Evolutionary conservation across 2,329 filamentous ascomycete species (phyloP).

Genomic region (Diaporthe destruens): DNA sequence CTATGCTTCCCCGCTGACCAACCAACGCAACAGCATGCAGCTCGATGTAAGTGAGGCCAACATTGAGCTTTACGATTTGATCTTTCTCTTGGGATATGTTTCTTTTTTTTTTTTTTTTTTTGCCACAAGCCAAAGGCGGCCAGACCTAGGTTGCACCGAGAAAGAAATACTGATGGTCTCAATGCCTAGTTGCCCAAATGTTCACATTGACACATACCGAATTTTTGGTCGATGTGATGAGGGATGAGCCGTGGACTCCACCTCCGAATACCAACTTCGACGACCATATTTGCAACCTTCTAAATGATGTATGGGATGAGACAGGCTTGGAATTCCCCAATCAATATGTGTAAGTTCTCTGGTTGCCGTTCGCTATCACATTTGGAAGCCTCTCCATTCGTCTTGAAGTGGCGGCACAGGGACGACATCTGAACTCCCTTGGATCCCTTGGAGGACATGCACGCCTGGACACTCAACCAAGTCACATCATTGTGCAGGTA

Average conservation of each 20-base stretch:
- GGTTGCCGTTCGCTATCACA: not conserved
- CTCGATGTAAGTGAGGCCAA: not conserved
- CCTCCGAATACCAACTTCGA: not conserved
- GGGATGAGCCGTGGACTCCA: not conserved
- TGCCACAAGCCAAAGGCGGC: not conserved
- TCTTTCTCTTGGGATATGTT: not conserved
- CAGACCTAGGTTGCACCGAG: not conserved
- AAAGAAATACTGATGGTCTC: not conserved
- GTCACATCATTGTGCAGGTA: no score
- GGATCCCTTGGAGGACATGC: no score
- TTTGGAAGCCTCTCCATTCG: not conserved
- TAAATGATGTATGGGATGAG: not conserved
- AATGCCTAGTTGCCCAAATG: not conserved
- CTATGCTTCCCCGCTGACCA: not conserved
- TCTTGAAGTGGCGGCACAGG: not conserved
- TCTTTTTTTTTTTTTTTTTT: accelerated
- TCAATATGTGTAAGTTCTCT: not conserved
- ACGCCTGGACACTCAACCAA: no score
- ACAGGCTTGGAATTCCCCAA: no score
- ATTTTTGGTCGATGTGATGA: not conserved
- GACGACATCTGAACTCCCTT: not conserved
- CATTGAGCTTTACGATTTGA: not conserved
- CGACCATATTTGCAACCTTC: not conserved
- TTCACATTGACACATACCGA: not conserved
- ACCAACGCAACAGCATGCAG: not conserved